phyloP scores from a whole-genome alignment of 306 rosid species.

The Rubus idaeus region DNA sequence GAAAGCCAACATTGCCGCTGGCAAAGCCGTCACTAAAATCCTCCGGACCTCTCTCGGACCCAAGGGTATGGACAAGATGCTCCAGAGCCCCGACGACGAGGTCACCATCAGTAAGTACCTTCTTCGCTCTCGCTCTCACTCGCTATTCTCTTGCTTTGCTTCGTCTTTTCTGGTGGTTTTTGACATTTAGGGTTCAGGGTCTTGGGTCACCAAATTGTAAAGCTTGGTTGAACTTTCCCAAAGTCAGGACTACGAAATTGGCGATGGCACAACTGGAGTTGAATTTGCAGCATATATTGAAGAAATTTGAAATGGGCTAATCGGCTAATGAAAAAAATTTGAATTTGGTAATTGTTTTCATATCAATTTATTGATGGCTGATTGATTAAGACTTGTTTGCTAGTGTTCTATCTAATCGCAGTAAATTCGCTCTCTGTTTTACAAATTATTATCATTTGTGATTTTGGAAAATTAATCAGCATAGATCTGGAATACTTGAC shows the following conservation, averaged over 20 bases:
- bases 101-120: slow-evolving; percentile 64
- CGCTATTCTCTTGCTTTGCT: too few relatives aligned
- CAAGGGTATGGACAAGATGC: slow-evolving; percentile 99
- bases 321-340: too few relatives aligned
- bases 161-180: background rate
- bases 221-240: slow-evolving; percentile 91
- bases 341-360: background rate
- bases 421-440: background rate
- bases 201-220: slow-evolving; percentile 72
- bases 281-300: too few relatives aligned
- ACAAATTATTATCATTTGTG: background rate
- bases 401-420: background rate
- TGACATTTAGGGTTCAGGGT: background rate
- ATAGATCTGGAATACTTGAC: background rate
- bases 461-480: background rate
- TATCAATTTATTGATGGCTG: too few relatives aligned
- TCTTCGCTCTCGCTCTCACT: background rate
- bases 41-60: slow-evolving; percentile 96
- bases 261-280: slow-evolving; percentile 98
- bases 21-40: slow-evolving; percentile 80
- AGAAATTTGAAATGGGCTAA: too few relatives aligned
- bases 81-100: slow-evolving; percentile 94
- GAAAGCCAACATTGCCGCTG: slow-evolving; percentile 91
- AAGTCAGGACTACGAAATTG: slow-evolving; percentile 97
- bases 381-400: background rate